Conservation (phyloP, 2,329 filamentous ascomycete genomes). For the Hymenoscyphus occultus region DNA sequence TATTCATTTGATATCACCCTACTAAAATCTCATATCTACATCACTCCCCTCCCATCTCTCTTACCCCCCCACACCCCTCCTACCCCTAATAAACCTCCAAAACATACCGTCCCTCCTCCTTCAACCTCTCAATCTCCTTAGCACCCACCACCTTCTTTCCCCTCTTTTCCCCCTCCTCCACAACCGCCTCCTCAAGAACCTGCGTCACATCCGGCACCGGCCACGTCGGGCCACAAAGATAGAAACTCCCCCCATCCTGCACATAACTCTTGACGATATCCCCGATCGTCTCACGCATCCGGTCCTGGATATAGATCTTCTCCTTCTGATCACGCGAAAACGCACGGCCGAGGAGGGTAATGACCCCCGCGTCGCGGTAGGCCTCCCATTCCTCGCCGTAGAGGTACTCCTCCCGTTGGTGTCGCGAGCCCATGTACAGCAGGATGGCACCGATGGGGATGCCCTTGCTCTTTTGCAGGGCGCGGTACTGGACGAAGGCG, state of each 20-base stretch:
- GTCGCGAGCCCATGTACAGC: slow-evolving; percentile 93
- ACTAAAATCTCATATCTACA: not conserved
- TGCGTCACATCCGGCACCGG: slow-evolving; percentile 94
- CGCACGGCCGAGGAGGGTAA: slow-evolving; percentile 87
- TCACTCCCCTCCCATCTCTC: not conserved
- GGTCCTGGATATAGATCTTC: slow-evolving; percentile 99
- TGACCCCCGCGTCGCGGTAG: slow-evolving; percentile 90
- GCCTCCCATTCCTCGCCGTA: slow-evolving; percentile 99
- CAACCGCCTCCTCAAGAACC: slow-evolving; percentile 90
- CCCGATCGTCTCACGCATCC: slow-evolving; percentile 83
- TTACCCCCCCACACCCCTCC: not conserved
- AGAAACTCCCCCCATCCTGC: slow-evolving; percentile 85
- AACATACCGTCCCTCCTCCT: slow-evolving; percentile 92
- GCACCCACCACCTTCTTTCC: slow-evolving; percentile 79
- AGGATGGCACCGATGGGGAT: slow-evolving; percentile 92
- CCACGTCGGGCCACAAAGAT: slow-evolving; percentile 97
- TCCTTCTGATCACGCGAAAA: slow-evolving; percentile 96
- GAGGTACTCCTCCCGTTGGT: slow-evolving; percentile 97
- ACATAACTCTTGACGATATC: slow-evolving; percentile 87
- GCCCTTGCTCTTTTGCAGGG: slow-evolving; percentile 96
- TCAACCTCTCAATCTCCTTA: slow-evolving; percentile 95
- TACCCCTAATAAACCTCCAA: slow-evolving; percentile 82
- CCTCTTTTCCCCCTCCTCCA: slow-evolving; percentile 63
- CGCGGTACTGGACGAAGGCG: slow-evolving; percentile 96
- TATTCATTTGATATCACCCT: not conserved